Evolutionary conservation across 345 rosid species (phyloP).

Genomic region (Dipteronia sinensis): DNA sequence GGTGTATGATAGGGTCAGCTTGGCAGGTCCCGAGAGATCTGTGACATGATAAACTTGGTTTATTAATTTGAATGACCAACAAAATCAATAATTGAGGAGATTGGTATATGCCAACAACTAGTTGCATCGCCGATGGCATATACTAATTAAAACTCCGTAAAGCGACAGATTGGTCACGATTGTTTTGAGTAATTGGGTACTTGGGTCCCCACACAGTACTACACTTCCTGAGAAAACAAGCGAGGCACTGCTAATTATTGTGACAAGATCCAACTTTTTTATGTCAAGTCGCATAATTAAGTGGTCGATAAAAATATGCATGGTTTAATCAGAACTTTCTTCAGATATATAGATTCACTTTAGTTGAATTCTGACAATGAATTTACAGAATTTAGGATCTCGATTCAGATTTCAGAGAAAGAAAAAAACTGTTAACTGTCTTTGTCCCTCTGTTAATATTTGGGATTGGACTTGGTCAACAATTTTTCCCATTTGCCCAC

Average conservation of each 20-base stretch:
- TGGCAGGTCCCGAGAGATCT: too few species aligned
- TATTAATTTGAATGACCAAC: not conserved
- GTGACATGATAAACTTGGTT: not conserved
- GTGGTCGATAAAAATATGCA: too few species aligned
- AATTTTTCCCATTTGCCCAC: too few species aligned
- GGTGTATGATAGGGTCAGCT: too few species aligned
- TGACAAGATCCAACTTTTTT: not conserved
- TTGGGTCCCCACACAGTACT: not conserved
- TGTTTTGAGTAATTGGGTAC: not conserved
- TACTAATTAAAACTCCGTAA: not conserved
- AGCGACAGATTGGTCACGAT: constrained; percentile 17
- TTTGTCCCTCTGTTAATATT: not conserved
- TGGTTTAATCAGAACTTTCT: not conserved
- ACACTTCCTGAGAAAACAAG: not conserved
- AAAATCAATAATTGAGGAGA: constrained; percentile 17
- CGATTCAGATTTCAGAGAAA: not conserved
- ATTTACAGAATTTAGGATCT: not conserved
- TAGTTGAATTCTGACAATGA: not conserved
- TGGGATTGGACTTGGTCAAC: not conserved
- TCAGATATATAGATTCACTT: not conserved
- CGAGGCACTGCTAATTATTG: not conserved
- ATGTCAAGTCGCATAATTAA: not conserved
- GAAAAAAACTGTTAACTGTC: not conserved
- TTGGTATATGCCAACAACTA: not conserved
- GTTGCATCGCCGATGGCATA: constrained; percentile 5